These are phyloP conservation scores for Penicillium paneum DNA, from an alignment of 2,329 filamentous ascomycete genomes.

Conservation along the genomic window DNA sequence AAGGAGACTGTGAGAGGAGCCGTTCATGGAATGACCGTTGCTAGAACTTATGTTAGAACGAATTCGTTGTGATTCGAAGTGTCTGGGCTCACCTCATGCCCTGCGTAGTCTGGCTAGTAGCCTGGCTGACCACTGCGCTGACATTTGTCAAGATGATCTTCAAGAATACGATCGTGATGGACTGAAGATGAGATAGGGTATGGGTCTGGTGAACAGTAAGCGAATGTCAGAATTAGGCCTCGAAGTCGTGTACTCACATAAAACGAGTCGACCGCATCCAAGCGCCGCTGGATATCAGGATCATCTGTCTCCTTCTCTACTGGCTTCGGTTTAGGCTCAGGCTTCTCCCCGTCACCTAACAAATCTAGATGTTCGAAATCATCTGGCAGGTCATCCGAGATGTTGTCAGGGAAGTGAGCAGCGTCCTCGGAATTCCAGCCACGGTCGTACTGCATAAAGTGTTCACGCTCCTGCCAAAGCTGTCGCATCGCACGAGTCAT, in stretches of 20 bases:
- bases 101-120: constrained; percentile 45
- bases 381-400: constrained; percentile 39
- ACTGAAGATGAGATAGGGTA: constrained; percentile 82
- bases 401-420: constrained; percentile 26
- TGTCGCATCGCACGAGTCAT: constrained; percentile 90
- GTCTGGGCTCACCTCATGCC: constrained; percentile 45
- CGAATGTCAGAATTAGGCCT: not conserved
- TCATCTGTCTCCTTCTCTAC: constrained; percentile 34
- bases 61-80: constrained; percentile 7
- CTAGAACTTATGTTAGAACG: constrained; percentile 13
- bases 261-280: constrained; percentile 74
- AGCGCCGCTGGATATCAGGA: constrained; percentile 50
- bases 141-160: constrained; percentile 86
- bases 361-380: constrained; percentile 34
- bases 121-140: constrained; percentile 70
- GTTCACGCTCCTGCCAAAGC: constrained; percentile 89
- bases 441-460: constrained; percentile 85
- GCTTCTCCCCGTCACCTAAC: constrained; percentile 15
- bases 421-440: constrained; percentile 67
- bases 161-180: constrained; percentile 85
- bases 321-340: constrained; percentile 11
- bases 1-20: constrained; percentile 24
- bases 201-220: constrained; percentile 53
- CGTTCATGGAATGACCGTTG: constrained; percentile 26
- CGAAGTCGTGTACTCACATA: constrained; percentile 63